These are phyloP conservation scores for Collybiopsis luxurians DNA, from an alignment of 768 basidiomycete genomes.

Conservation along the genomic window DNA sequence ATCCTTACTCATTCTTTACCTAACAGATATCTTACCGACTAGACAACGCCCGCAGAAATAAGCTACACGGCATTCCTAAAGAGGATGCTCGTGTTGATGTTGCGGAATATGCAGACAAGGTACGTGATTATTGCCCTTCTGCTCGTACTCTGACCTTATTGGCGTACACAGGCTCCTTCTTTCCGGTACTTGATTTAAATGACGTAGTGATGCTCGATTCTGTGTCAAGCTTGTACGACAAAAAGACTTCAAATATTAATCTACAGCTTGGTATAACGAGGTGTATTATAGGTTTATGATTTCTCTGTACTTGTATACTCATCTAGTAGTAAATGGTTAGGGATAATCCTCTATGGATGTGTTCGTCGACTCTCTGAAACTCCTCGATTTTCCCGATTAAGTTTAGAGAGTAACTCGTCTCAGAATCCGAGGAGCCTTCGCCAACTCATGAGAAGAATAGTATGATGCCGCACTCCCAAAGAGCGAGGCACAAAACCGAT, in stretches of 20 bases:
- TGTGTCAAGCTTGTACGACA: neutral
- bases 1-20: neutral
- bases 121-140: conserved; percentile 22
- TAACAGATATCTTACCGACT: conserved; percentile 56
- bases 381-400: neutral
- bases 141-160: neutral
- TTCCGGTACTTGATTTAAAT: conserved; percentile 50
- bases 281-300: neutral
- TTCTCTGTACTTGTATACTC: neutral
- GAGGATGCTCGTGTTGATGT: conserved; percentile 55
- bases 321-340: neutral
- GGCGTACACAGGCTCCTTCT: conserved; percentile 44
- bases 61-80: conserved; percentile 47
- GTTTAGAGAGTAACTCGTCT: neutral
- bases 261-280: neutral
- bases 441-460: no score
- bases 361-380: neutral
- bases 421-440: neutral
- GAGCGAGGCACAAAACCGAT: no score
- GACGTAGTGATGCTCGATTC: neutral
- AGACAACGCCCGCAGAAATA: conserved; percentile 59
- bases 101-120: conserved; percentile 63
- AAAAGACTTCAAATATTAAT: neutral
- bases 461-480: no score
- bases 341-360: no score